Base-by-base conservation (phyloP, 176 grass and related monocot genomes). In the Musa troglodytarum region DNA sequence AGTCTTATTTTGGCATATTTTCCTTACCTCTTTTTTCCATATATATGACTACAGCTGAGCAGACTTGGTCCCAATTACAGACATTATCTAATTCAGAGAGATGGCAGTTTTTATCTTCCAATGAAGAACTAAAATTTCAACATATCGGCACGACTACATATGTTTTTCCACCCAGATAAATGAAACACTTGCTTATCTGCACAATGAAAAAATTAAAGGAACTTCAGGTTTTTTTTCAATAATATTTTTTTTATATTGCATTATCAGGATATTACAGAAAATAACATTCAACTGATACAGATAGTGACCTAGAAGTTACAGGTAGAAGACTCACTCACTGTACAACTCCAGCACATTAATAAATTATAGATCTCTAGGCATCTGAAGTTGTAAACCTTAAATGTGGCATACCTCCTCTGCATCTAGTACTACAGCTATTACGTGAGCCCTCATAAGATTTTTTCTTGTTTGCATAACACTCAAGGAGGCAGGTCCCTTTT, bases 401-500 rank as follows among this genome's bases (percentile, higher is more conserved):
- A 79, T 26, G 17, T 56, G 15, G 15, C 78, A 65, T 81, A 93
- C 94, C 90, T 93, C 85, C 84, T 93, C 90, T 72, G 83, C 94
- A 78, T 93, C 94, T 75, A 97, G 90, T 51, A 97, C 94, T 80
- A 97, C 87, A 84, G 90, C 90, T 70, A 97, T 84, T 80, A 97
- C 83, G 80, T 97, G 94, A 82, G 94, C 94, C 77, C 94, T 90
- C 90, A 93, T 93, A 64, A 97, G 84, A 68, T 89, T 97, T 73
- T 97, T 97, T 91, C 90, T 97, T 77, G 90, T 91, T 77, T 97
- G 94, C 71, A 97, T 82, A 53, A 97, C 81, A 67, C 94, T 93
- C 53, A 97, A 79, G 11, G 87, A 93, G 65, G 87, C 81, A 85
- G 94, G 90, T 3, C 94, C 94, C 79, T 97, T 93, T 67, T 97